Evolutionary conservation across 164 flowering plant species (phyloP).

Genomic region (Annona squamosa): DNA sequence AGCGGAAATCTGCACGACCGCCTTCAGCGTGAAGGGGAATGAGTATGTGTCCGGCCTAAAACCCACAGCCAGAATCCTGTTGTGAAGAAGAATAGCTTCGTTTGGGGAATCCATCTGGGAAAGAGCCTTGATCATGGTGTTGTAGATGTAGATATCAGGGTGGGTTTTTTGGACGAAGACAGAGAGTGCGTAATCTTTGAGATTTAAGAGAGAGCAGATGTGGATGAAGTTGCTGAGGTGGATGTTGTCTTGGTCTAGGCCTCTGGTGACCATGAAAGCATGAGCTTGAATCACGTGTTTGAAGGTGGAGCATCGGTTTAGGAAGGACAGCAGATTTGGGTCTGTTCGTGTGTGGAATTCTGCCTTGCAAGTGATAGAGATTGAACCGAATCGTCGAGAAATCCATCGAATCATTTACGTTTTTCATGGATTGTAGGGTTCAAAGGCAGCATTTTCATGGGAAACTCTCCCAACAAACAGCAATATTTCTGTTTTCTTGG

Average conservation of each 20-base stretch:
- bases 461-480: too few relatives aligned
- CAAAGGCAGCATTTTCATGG: too few relatives aligned
- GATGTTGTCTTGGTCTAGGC: slow-evolving; percentile 31
- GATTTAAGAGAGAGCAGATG: slow-evolving; percentile 29
- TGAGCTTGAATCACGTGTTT: slow-evolving; percentile 37
- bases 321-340: slow-evolving; percentile 12
- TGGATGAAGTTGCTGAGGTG: slow-evolving; percentile 35
- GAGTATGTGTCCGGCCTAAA: slow-evolving; percentile 50
- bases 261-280: slow-evolving; percentile 37
- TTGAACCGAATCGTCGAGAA: not conserved
- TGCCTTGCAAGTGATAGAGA: not conserved
- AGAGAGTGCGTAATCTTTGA: slow-evolving; percentile 23
- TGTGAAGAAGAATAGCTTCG: slow-evolving; percentile 33
- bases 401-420: slow-evolving; percentile 1
- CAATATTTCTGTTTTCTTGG: too few relatives aligned
- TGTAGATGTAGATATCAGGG: slow-evolving; percentile 34
- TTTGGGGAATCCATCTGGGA: slow-evolving; percentile 17
- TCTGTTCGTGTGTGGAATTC: slow-evolving; percentile 6
- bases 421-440: not conserved
- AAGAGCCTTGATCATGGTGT: slow-evolving; percentile 43
- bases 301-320: slow-evolving; percentile 25
- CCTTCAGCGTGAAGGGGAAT: slow-evolving; percentile 47
- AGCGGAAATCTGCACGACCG: slow-evolving; percentile 24
- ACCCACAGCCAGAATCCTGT: slow-evolving; percentile 20
- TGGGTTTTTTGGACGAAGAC: slow-evolving; percentile 25